These are phyloP conservation scores for Neobulgaria alba DNA, from an alignment of 2,329 filamentous ascomycete species.

Conservation along the genomic window DNA sequence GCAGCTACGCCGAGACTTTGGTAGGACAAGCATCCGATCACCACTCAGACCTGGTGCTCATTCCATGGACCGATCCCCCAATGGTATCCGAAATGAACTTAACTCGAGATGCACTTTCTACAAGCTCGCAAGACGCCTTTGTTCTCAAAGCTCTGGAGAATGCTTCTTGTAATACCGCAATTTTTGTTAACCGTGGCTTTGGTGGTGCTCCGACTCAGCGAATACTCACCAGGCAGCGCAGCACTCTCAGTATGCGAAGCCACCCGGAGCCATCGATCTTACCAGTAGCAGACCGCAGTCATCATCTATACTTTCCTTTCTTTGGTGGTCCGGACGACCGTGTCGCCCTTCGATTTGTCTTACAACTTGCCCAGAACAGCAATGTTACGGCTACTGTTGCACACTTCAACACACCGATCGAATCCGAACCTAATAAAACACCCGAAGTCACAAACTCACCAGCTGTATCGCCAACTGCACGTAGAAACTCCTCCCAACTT, in stretches of 20 bases:
- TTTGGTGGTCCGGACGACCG: slow-evolving; percentile 78
- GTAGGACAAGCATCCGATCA: slow-evolving; percentile 61
- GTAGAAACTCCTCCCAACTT: slow-evolving; percentile 10
- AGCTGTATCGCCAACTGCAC: not conserved
- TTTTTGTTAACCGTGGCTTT: slow-evolving; percentile 70
- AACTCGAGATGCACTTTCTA: slow-evolving; percentile 48
- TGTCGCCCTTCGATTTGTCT: slow-evolving; percentile 67
- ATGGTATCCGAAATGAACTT: slow-evolving; percentile 54
- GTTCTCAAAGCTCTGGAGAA: slow-evolving; percentile 58
- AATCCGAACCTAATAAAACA: slow-evolving; percentile 13
- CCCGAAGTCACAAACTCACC: slow-evolving; percentile 9
- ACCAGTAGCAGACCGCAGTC: slow-evolving; percentile 57
- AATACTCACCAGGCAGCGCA: slow-evolving; percentile 37
- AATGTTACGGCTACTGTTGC: slow-evolving; percentile 72
- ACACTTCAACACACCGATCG: slow-evolving; percentile 38
- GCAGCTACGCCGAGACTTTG: slow-evolving; percentile 71
- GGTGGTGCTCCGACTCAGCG: slow-evolving; percentile 37
- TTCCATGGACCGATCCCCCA: slow-evolving; percentile 84
- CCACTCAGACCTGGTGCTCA: slow-evolving; percentile 63
- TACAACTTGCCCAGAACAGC: slow-evolving; percentile 75
- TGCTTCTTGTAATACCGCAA: slow-evolving; percentile 59
- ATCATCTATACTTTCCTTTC: slow-evolving; percentile 82
- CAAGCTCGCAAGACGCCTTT: slow-evolving; percentile 61
- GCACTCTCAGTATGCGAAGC: slow-evolving; percentile 51
- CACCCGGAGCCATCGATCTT: slow-evolving; percentile 46